These are phyloP conservation scores for Acorus calamus DNA, from an alignment of 106 monocot genomes.

Conservation along the genomic window DNA sequence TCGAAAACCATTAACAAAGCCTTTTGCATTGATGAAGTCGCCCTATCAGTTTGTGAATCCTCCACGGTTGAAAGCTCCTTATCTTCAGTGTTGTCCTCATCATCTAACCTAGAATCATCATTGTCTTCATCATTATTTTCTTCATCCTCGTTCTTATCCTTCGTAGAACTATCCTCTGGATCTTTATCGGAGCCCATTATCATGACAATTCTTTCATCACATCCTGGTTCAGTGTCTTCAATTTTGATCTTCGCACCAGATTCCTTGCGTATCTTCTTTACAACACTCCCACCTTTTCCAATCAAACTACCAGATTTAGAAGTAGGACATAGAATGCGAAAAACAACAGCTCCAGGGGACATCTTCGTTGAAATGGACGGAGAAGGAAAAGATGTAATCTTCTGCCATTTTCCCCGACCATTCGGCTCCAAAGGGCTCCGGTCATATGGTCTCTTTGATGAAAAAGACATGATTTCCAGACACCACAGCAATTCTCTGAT, in stretches of 20 bases:
- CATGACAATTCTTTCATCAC: constrained; percentile 67
- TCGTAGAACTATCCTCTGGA: constrained; percentile 15
- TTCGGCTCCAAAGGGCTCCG: constrained; percentile 26
- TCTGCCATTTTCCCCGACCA: constrained; percentile 65
- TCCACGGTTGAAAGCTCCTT: constrained; percentile 13
- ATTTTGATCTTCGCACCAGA: constrained; percentile 75
- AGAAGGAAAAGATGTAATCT: constrained; percentile 25
- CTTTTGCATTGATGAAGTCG: constrained; percentile 37
- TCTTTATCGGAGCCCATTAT: constrained; percentile 58
- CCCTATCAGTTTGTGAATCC: constrained; percentile 28
- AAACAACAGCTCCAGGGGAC: constrained; percentile 29
- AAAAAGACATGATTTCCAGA: constrained; percentile 33
- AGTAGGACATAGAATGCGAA: constrained; percentile 68
- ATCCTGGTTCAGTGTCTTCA: constrained; percentile 60
- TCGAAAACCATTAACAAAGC: constrained; percentile 83
- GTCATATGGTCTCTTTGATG: constrained; percentile 63
- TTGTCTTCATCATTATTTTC: constrained; percentile 7
- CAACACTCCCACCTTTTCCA: constrained; percentile 85
- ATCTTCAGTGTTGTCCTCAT: constrained; percentile 22
- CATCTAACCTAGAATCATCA: constrained; percentile 8
- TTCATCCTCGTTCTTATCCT: constrained; percentile 23
- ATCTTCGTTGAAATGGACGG: constrained; percentile 22
- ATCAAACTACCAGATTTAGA: constrained; percentile 75
- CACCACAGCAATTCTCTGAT: too few species aligned
- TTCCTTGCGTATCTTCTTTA: constrained; percentile 72